These are phyloP conservation scores for Aspergillus nanangensis DNA, from an alignment of 495 filamentous ascomycete species.

Conservation along the genomic window DNA sequence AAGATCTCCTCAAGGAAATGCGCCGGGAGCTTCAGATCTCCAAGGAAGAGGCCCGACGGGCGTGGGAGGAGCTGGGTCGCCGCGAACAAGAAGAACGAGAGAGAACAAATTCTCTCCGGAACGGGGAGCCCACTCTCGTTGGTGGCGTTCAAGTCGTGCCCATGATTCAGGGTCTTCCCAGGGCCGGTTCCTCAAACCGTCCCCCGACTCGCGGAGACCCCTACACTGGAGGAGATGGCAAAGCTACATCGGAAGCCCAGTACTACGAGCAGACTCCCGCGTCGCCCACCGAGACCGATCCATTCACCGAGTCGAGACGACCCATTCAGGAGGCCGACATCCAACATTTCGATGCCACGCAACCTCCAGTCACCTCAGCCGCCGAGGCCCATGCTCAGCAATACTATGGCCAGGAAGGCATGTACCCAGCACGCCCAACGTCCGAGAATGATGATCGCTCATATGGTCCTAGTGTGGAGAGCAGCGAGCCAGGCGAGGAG, in stretches of 20 bases:
- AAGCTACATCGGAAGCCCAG: conserved; percentile 23
- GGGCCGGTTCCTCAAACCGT: conserved; percentile 52
- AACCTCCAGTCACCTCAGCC: conserved; percentile 24
- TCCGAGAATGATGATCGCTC: conserved; percentile 46
- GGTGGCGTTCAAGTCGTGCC: conserved; percentile 96
- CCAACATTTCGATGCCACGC: conserved; percentile 7
- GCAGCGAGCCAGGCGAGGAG: conserved; percentile 52
- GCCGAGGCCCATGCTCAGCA: conserved; percentile 19
- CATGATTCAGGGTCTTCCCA: conserved; percentile 73
- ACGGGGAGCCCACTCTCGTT: conserved; percentile 83
- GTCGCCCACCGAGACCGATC: conserved; percentile 55
- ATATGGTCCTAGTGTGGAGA: conserved; percentile 44
- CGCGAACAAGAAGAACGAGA: conserved; percentile 96
- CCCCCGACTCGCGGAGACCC: conserved; percentile 46
- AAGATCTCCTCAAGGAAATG: conserved; percentile 79
- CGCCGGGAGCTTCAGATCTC: conserved; percentile 87
- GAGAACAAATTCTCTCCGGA: conserved; percentile 74
- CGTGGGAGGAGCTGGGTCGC: conserved; percentile 94
- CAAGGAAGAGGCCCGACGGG: conserved; percentile 91
- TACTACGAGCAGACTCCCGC: conserved; percentile 42
- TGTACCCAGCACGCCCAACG: conserved; percentile 31
- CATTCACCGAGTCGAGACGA: conserved; percentile 43
- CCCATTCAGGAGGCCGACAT: conserved; percentile 7
- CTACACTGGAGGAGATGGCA: conserved; percentile 26
- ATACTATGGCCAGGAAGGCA: conserved; percentile 44